These are phyloP conservation scores for Sisymbrium altissimum DNA, from an alignment of 345 rosid species.

Conservation along the genomic window DNA sequence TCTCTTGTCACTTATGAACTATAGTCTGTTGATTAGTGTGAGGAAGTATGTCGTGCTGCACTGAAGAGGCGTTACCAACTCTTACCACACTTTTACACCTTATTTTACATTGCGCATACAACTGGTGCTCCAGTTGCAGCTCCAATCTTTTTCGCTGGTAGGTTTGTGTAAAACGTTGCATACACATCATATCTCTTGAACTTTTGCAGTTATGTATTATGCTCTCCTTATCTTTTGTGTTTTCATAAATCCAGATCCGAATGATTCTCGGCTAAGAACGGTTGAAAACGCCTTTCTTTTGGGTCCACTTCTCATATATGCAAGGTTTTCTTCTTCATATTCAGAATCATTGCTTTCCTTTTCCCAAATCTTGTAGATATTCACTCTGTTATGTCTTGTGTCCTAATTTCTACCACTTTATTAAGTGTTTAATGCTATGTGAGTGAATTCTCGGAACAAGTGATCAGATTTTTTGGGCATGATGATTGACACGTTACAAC, in stretches of 20 bases:
- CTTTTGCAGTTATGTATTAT: not conserved
- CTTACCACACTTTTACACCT: slow-evolving; percentile 76
- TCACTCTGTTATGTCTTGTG: not conserved
- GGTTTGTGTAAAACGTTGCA: slow-evolving; percentile 12
- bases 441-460: not conserved
- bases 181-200: not conserved
- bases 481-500: not conserved
- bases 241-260: slow-evolving; percentile 49
- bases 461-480: not conserved
- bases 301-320: slow-evolving; percentile 66
- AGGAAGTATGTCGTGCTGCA: slow-evolving; percentile 86
- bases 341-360: not conserved
- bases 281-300: slow-evolving; percentile 72
- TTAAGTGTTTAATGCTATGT: not conserved
- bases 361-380: not conserved
- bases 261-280: slow-evolving; percentile 64
- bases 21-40: slow-evolving; percentile 49
- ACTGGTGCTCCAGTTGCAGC: slow-evolving; percentile 70
- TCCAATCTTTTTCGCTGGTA: slow-evolving; percentile 83
- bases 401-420: not conserved
- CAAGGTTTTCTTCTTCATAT: slow-evolving; percentile 54
- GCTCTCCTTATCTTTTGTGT: not conserved
- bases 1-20: not conserved
- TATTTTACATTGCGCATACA: slow-evolving; percentile 74
- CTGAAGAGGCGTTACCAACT: slow-evolving; percentile 82